Conservation (phyloP, 768 basidiomycete species). For the Amanita rimosa region DNA sequence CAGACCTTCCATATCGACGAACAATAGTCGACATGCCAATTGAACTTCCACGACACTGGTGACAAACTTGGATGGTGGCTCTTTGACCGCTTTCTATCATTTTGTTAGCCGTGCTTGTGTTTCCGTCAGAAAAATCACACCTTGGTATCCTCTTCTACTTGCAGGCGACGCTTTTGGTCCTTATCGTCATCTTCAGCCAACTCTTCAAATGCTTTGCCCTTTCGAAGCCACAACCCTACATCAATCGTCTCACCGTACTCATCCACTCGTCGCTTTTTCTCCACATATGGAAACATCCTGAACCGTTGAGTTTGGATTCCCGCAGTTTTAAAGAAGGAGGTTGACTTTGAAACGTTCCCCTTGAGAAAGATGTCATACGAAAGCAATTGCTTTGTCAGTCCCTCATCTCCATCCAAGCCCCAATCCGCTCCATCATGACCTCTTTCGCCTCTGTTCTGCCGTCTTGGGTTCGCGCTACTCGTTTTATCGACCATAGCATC, state of each 20-base stretch:
- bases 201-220: slow-evolving; percentile 85
- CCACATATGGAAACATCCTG: slow-evolving; percentile 96
- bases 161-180: slow-evolving; percentile 52
- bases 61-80: slow-evolving; percentile 89
- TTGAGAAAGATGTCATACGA: slow-evolving; percentile 97
- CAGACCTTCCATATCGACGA: slow-evolving; percentile 92
- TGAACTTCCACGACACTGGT: slow-evolving; percentile 67
- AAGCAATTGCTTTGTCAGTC: slow-evolving; percentile 57
- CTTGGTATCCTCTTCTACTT: slow-evolving; percentile 75
- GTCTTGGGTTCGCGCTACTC: slow-evolving; percentile 1
- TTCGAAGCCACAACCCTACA: slow-evolving; percentile 90
- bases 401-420: slow-evolving; percentile 69
- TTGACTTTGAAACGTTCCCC: slow-evolving; percentile 84
- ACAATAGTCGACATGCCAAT: slow-evolving; percentile 77
- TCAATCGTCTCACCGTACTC: slow-evolving; percentile 94
- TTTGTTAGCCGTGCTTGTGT: not conserved
- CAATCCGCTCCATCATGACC: slow-evolving; percentile 49
- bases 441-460: slow-evolving; percentile 34
- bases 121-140: slow-evolving; percentile 24
- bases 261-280: slow-evolving; percentile 86
- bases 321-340: slow-evolving; percentile 77
- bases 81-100: slow-evolving; percentile 56
- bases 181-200: slow-evolving; percentile 81
- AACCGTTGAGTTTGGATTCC: slow-evolving; percentile 69
- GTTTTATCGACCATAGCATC: slow-evolving; percentile 6